Base-by-base conservation (phyloP, 2,329 filamentous ascomycete genomes). In the Talaromyces verruculosus region DNA sequence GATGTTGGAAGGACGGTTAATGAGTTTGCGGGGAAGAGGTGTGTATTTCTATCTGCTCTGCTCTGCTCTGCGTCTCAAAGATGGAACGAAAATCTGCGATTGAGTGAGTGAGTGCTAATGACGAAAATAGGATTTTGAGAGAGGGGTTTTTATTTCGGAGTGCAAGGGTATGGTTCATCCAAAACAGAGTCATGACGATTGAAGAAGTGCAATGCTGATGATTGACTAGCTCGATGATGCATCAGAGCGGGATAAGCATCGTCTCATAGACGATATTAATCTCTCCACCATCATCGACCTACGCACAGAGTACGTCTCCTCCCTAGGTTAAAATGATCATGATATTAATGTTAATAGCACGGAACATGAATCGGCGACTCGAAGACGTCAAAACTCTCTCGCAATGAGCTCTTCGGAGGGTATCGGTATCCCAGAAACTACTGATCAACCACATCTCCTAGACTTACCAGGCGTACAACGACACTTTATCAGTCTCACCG, bases 201-300 rank as follows among this genome's bases (percentile, higher is more conserved):
- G 43, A 22, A 19, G 7, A 11, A 47, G 13, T 19, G 8, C 7
- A 19, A 19, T 35, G 30, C 51, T 55, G 30, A 57, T 35, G n/a
- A 7, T 41, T 22, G 13, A 55, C 37, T 51, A 74, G 74, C 74
- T 77, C 84, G 92, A 96, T 73, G 88, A 92, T 75, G 91, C 91
- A 41, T 89, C 90, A 0, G 72, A 82, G 22, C 74, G 81, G 41
- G 93, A 96, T 77, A 85, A 86, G 65, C 75, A 81, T 39, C 79
- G 81, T 37, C 82, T 96, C 11, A 77, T 81, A 10, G 78, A 87
- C 7, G 83, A 87, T 37, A 84, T 89, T 70, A 83, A 85, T 25
- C 85, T 96, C 69, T 86, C 84, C 69, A 91, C 88, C 2, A 85
- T 96, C 47, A 85, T 96, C 67, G 93, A 96, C 79, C 81, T 96